Evolutionary conservation across 2,329 filamentous ascomycete species (phyloP), one percentile per base, ranked within the genome.

Genomic region (Cryphonectria nitschkei): DNA sequence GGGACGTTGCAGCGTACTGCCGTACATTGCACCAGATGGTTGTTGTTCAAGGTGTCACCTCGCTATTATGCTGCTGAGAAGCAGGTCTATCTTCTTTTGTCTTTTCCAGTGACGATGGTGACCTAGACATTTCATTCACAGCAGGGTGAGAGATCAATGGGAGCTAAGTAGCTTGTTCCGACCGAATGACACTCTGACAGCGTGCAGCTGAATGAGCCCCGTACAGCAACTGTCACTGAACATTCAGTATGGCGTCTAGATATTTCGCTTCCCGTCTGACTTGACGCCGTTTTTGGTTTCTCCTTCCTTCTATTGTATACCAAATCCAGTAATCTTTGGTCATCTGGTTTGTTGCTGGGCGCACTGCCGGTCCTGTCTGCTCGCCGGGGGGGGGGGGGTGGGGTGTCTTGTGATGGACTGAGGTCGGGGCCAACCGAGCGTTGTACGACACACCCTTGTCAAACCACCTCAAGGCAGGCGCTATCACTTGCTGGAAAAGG

Each of bases 261-360:
- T 74, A 80, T 82, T 14, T 74, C 85, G 26, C 76, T 81, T 8
- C 8, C 84, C 84, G 0, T 80, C 85, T 22, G 81, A 83, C 67
- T 75, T 85, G 1, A 78, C 79, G 0, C 77, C 68, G 26, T 26
- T 26, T 26, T 26, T 26, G 26, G 26, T 26, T 26, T 26, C 26
- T 26, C 26, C 26, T 26, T 26, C 26, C 26, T 26, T 26, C 26
- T 26, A 26, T 26, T 26, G 26, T 26, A 1, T 85, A 81, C 72
- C 76, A 75, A 62, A 77, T 81, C 16, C 85, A 82, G 73, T 77
- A 82, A 65, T 85, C 14, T 34, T 74, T 82, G 3, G 78, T 84
- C 60, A 81, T 84, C 64, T 85, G 82, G 82, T 81, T 80, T 0
- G 72, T 77, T 46, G 19, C 3, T 46, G 46, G 22, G 7, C 46